Percentiles rank a stretch among this genome's conserved stretches.
Conservation (phyloP, 768 basidiomycete species). For the Rhodotorula taiwanensis region DNA sequence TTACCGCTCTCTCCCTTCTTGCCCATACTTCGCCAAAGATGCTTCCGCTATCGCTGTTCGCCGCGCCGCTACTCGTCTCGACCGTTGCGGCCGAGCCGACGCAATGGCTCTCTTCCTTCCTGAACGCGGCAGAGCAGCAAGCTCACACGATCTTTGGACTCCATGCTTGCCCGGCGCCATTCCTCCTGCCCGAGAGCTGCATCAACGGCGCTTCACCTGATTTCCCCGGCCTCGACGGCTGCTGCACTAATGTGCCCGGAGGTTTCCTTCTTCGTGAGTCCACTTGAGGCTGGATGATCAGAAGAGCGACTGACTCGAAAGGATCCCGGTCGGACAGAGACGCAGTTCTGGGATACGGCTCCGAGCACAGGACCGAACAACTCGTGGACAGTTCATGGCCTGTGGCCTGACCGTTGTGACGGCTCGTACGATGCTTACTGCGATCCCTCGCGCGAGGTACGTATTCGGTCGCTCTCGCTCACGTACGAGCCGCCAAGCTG, state of each 20-base stretch:
- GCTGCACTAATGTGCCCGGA: constrained; percentile 32
- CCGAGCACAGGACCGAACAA: constrained; percentile 11
- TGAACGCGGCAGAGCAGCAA: background rate
- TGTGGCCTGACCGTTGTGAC: constrained; percentile 31
- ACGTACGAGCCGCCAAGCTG: too few species aligned
- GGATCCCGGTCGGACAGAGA: too few species aligned
- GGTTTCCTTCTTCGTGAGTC: background rate
- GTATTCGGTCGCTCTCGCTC: too few species aligned
- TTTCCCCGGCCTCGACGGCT: background rate
- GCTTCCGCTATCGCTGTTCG: too few species aligned
- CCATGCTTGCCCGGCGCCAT: constrained; percentile 4
- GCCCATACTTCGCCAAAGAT: too few species aligned
- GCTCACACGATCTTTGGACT: constrained; percentile 8
- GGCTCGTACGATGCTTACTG: constrained; percentile 42
- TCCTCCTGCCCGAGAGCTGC: constrained; percentile 10
- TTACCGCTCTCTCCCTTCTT: too few species aligned
- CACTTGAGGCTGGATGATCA: too few species aligned
- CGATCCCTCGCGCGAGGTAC: constrained; percentile 38
- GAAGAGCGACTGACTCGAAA: too few species aligned
- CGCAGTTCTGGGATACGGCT: constrained; percentile 26
- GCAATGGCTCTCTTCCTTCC: too few species aligned
- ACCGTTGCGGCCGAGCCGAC: too few species aligned
- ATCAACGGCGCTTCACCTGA: background rate
- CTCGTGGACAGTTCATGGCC: constrained; percentile 21
- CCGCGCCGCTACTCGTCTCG: too few species aligned